Conservation (phyloP, 140 eudicot species). For the Oenanthe javanica region DNA sequence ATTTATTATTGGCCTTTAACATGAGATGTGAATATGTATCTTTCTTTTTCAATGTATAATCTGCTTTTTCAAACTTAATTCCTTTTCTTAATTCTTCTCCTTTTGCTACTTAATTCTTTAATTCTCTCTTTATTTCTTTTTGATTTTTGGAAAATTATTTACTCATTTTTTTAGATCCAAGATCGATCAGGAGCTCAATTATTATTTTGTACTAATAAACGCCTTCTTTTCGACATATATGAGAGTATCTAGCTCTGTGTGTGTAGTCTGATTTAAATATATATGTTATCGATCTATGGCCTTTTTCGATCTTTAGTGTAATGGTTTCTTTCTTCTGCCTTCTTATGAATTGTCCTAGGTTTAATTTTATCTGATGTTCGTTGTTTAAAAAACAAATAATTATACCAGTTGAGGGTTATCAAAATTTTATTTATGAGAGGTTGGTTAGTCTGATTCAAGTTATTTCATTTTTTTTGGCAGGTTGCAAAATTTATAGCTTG, state of each 20-base stretch:
- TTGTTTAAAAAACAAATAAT: neutral
- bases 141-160: neutral
- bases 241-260: too few species aligned
- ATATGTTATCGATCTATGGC: neutral
- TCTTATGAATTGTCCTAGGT: neutral
- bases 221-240: too few species aligned
- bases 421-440: neutral
- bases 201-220: too few species aligned
- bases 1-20: constrained; percentile 3
- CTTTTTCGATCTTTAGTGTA: neutral
- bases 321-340: neutral
- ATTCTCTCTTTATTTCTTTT: neutral
- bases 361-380: neutral
- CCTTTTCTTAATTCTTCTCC: neutral
- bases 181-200: neutral
- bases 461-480: neutral
- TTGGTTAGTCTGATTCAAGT: neutral
- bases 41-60: neutral
- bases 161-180: neutral
- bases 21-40: neutral
- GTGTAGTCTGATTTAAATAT: neutral
- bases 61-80: constrained; percentile 11
- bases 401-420: neutral
- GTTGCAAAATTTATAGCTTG: neutral
- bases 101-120: neutral